Base-by-base conservation (phyloP, 1,139 yeast species). In the Diutina sp. region DNA sequence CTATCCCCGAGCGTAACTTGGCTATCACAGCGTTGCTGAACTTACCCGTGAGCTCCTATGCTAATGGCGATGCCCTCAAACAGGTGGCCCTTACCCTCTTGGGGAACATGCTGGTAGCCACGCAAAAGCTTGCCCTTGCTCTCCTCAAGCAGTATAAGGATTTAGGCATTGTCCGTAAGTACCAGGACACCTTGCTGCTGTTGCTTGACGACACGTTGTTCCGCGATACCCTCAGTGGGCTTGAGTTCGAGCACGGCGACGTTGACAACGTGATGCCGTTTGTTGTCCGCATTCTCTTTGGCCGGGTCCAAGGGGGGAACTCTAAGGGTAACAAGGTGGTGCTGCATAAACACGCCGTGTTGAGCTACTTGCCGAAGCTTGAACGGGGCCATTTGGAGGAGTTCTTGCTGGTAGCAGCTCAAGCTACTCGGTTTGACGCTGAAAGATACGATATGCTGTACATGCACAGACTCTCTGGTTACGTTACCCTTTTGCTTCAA, bases 161-260 rank as follows among this genome's bases (percentile, higher is more conserved):
- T 18, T 44, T 50, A 9, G 53, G 53, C 5, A 50, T 50, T 12
- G 70, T 89, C 44, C 76, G 76, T 57, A 87, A 85, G 66, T 91
- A 90, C 66, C 76, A 77, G 59, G 96, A 87, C 60, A 85, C 85
- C 61, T 73, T 95, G 63, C 78, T 72, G 56, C 90, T 87, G 62
- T 71, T 95, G 58, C 72, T 93, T 38, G 97, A 91, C 66, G 96
- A 90, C 61, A 80, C 89, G 1, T 73, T 85, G 29, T 91, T 90
- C 71, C 82, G 90, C 59, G 99, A 95, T 67, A 18, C 32, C 6
- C 5, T 50, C 7, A n/a, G n/a, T 12, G 11, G 32, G 12, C 21
- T 50, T n/a, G 97, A 91, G 68, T 72, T 91, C 45, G 90, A 87
- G 61, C 76, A 73, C 14, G 75, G 74, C 7, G 97, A 91, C 65